phyloP scores from a whole-genome alignment of 2,329 filamentous ascomycete species.

The Diaporthe eres region DNA sequence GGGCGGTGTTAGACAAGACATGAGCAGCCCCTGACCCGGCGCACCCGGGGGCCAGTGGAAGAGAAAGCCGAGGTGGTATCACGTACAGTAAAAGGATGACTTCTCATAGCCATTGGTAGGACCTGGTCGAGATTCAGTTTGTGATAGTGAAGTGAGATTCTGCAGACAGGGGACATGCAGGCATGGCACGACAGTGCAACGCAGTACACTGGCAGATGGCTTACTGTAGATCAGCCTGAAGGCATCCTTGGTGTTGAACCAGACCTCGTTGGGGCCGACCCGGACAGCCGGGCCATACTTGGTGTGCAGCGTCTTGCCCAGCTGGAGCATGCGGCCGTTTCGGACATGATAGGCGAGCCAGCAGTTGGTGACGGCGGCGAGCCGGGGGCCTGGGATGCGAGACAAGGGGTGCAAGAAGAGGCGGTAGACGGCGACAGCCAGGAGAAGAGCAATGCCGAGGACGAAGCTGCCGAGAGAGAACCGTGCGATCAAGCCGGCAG shows the following conservation, averaged over 20 bases:
- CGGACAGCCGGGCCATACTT: conserved; percentile 66
- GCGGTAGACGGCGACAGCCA: conserved; percentile 51
- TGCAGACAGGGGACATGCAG: background rate
- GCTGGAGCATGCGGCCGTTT: conserved; percentile 56
- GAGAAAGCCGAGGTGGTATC: background rate
- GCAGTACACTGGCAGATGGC: conserved; percentile 35
- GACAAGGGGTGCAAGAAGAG: conserved; percentile 61
- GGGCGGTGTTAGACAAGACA: background rate
- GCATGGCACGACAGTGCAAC: background rate
- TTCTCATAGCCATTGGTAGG: conserved; percentile 64
- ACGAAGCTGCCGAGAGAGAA: background rate
- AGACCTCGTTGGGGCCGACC: conserved; percentile 67
- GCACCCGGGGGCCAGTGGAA: background rate
- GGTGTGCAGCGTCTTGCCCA: conserved; percentile 61
- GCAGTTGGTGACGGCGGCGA: conserved; percentile 61
- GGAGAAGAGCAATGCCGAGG: background rate
- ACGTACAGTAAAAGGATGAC: conserved; percentile 66
- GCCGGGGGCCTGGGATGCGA: conserved; percentile 60
- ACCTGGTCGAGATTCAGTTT: conserved; percentile 50
- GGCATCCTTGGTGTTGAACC: conserved; percentile 63
- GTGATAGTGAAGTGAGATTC: background rate
- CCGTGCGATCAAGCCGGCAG: background rate
- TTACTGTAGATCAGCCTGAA: conserved; percentile 64
- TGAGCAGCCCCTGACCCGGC: conserved; percentile 8
- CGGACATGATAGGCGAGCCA: conserved; percentile 64